Conservation (phyloP, 805 yeast genomes). For the Candida succiphila region DNA sequence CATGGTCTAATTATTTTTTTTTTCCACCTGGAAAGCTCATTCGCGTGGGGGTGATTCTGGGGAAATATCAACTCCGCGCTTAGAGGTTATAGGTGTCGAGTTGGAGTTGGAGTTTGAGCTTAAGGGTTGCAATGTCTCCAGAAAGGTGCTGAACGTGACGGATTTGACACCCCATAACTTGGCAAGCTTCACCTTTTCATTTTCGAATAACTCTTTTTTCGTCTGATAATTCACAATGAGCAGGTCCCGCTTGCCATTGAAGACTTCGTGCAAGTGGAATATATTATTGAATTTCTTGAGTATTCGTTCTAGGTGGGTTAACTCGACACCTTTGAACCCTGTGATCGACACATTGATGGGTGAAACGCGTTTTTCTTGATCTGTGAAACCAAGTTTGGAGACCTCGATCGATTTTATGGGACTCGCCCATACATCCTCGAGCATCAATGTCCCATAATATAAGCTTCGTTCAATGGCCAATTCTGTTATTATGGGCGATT, state of each 20-base stretch:
- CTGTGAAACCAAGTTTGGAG: not conserved
- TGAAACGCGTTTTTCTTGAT: no score
- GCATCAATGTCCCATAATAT: constrained; percentile 8
- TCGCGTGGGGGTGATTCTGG: no score
- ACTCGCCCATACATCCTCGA: constrained; percentile 15
- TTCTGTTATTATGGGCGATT: constrained; percentile 13
- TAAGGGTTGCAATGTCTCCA: no score
- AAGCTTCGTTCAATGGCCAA: constrained; percentile 20
- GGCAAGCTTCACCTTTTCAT: constrained; percentile 13
- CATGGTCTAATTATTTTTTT: no score
- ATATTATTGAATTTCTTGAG: constrained; percentile 40
- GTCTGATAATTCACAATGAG: constrained; percentile 28
- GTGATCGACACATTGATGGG: constrained; percentile 21
- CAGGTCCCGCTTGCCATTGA: constrained; percentile 43
- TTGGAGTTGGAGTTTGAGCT: no score
- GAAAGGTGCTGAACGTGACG: no score
- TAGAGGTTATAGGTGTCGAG: no score
- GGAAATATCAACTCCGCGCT: no score
- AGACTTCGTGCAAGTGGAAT: constrained; percentile 37
- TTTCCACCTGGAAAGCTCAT: no score
- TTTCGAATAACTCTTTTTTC: constrained; percentile 3
- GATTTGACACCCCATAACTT: constrained; percentile 13
- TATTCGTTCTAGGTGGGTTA: constrained; percentile 31
- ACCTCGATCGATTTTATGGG: constrained; percentile 4
- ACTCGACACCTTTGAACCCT: constrained; percentile 21